Evolutionary conservation across 75 land plant species (phyloP).

Genomic region (Cryptomeria japonica): DNA sequence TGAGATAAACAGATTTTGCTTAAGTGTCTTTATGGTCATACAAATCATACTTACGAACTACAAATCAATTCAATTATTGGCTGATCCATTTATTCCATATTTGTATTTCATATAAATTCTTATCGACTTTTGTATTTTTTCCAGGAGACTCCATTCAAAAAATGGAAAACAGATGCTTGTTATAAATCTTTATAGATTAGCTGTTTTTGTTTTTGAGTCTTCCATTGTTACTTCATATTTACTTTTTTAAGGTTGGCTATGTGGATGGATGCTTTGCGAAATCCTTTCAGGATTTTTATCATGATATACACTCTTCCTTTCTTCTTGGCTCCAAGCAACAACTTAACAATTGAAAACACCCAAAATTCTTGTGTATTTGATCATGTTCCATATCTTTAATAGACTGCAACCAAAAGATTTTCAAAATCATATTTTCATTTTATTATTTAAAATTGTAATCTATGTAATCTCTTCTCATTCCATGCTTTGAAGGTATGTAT

Average conservation of each 20-base stretch:
- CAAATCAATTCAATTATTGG: neutral
- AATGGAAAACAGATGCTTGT: neutral
- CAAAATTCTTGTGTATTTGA: no score
- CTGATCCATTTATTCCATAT: neutral
- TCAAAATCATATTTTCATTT: no score
- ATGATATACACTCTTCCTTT: no score
- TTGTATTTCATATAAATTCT: neutral
- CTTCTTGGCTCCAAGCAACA: no score
- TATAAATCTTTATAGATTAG: neutral
- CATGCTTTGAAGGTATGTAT: no score
- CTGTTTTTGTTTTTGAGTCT: neutral
- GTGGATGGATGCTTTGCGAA: no score
- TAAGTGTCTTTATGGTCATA: neutral
- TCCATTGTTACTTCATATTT: neutral
- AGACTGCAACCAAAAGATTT: no score
- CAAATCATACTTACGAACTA: neutral
- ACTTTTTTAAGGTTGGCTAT: neutral
- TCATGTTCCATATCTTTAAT: no score
- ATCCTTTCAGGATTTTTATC: no score
- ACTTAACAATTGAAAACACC: no score
- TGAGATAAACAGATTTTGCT: neutral
- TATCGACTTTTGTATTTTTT: neutral
- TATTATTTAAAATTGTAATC: no score
- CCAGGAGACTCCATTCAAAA: neutral
- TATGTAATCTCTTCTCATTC: no score